A percentile compares a stretch with the other conserved stretches of the same genome.
Evolutionary conservation across 129 eudicot species (phyloP).

Genomic region (Pseudognaphalium luteoalbum): DNA sequence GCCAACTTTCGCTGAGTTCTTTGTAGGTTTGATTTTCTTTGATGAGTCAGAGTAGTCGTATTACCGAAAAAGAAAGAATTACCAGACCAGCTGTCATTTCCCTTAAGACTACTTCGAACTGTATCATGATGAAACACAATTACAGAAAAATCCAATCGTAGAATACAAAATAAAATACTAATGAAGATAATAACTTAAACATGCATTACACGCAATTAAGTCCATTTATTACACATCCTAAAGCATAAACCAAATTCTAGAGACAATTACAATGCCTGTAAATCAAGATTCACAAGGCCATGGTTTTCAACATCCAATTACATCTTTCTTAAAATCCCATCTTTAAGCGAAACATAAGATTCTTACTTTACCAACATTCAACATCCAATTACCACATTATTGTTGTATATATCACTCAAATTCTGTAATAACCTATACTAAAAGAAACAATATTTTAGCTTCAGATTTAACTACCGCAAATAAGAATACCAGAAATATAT

Average conservation of each 20-base stretch:
- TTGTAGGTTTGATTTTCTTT: constrained; percentile 39
- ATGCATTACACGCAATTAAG: neutral
- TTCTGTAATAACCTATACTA: constrained; percentile 4
- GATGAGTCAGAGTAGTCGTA: constrained; percentile 33
- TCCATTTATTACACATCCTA: too few relatives aligned
- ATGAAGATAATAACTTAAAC: neutral
- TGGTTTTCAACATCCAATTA: neutral
- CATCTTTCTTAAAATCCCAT: neutral
- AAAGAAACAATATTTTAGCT: neutral
- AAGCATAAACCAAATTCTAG: too few relatives aligned
- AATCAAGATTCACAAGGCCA: neutral
- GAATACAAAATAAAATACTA: neutral
- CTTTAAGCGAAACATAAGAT: neutral
- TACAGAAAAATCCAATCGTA: constrained; percentile 10
- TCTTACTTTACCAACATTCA: neutral
- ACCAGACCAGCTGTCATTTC: constrained; percentile 35
- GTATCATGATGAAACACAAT: constrained; percentile 24
- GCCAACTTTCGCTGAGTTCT: constrained; percentile 45
- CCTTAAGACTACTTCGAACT: constrained; percentile 55
- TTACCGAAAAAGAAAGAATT: constrained; percentile 45
- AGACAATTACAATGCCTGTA: too few relatives aligned
- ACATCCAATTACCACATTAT: neutral
- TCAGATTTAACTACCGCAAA: neutral
- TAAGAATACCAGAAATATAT: neutral
- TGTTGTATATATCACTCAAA: neutral